Base-by-base conservation (phyloP, 2,329 filamentous ascomycete species). In the Calonectria multiphialidica region DNA sequence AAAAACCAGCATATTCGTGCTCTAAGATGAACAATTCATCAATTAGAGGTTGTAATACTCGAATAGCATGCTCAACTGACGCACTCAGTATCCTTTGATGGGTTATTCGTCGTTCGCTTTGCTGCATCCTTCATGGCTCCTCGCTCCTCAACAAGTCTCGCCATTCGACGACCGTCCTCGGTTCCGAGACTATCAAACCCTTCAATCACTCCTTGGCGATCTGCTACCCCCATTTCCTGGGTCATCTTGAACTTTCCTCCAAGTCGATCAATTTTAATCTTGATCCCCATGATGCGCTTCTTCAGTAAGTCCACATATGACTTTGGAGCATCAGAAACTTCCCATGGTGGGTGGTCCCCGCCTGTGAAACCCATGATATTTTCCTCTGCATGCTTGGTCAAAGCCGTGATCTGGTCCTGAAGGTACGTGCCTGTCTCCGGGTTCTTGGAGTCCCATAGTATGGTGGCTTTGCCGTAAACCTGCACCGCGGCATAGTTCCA, bases 401-500 rank as follows among this genome's bases (percentile, higher is more conserved):
- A 80, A 68, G 90, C 90, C 2, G 83, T 74, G 2, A 92, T 82
- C 78, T 92, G 90, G 47, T 78, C 82, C 0, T 81, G 71, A 13
- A 93, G 80, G 68, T 89, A 87, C 0, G 72, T 70, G 0, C 79
- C 77, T 0, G 90, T 89, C 21, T 87, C 84, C 0, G 82, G 76
- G 0, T 85, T 79, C 49, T 85, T 84, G 4, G 87, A 77, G 68
- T 93, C 88, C 67, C 83, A 87, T 74, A 87, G 89, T 4, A 93
- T 81, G 0, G 72, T 88, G 1, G 89, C 88, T 2, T 81, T 86
- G 2, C 92, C 92, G 74, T 93, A 93, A 0, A 85, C 90, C 80
- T 94, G 90, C 0, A 88, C 91, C 0, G 92, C 91, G 0, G 90
- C 85, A 76, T 94, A 94, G 80, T 94, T 91, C 92, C 92, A 94